phyloP scores from a whole-genome alignment of 1,284 basidiomycete genomes.

The Ganoderma leucocontextum region DNA sequence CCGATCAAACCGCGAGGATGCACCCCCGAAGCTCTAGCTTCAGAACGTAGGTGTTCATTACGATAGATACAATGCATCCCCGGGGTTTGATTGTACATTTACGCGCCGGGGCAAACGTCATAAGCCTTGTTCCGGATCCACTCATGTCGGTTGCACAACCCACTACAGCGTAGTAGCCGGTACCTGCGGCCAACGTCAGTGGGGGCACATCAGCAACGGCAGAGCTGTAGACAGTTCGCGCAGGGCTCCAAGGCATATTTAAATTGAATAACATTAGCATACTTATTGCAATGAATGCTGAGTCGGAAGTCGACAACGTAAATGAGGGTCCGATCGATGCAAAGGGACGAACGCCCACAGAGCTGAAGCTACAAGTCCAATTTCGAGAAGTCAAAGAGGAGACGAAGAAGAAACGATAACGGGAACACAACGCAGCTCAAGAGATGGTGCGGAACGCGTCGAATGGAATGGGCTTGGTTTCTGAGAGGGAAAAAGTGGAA shows the following conservation, averaged over 20 bases:
- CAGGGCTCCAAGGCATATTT: not conserved
- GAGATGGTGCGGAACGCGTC: not conserved
- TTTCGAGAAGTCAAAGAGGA: not conserved
- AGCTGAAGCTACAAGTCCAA: not conserved
- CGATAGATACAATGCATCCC: too few species aligned
- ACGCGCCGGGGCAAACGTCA: too few species aligned
- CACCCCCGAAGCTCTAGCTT: too few species aligned
- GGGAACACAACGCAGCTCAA: not conserved
- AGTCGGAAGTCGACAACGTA: not conserved
- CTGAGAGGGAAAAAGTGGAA: not conserved
- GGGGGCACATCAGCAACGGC: too few species aligned
- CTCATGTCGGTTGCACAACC: too few species aligned
- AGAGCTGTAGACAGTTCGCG: not conserved
- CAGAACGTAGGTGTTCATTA: too few species aligned
- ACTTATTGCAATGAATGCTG: constrained; percentile 1
- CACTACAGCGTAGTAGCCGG: too few species aligned
- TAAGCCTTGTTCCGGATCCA: too few species aligned
- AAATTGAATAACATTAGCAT: not conserved
- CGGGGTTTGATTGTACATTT: too few species aligned
- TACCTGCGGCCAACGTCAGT: too few species aligned
- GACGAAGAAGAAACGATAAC: not conserved
- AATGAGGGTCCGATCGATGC: not conserved
- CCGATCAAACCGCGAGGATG: too few species aligned
- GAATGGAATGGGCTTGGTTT: not conserved
- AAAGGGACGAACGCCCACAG: not conserved